Evolutionary conservation across 2,329 filamentous ascomycete genomes (phyloP).

Genomic region (Calonectria multiphialidica): DNA sequence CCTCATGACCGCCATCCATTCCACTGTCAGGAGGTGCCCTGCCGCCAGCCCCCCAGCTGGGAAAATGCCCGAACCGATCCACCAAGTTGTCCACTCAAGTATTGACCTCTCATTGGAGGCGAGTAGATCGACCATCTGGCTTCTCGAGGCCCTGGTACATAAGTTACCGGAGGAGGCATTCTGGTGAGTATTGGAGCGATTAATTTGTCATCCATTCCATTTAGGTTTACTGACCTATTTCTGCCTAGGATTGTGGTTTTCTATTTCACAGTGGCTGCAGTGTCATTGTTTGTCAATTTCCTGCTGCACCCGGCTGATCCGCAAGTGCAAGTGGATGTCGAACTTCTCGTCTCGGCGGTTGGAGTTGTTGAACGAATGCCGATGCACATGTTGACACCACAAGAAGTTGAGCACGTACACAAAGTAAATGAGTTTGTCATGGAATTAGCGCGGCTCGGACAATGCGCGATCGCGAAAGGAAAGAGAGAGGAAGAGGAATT

Average conservation of each 20-base stretch:
- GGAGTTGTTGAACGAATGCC: slow-evolving; percentile 56
- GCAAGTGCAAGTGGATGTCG: slow-evolving; percentile 57
- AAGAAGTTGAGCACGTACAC: slow-evolving; percentile 54
- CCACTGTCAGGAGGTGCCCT: slow-evolving; percentile 62
- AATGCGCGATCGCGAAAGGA: slow-evolving; percentile 54
- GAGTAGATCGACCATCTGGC: slow-evolving; percentile 62
- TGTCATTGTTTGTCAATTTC: slow-evolving; percentile 66
- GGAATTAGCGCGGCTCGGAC: slow-evolving; percentile 56
- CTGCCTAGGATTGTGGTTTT: slow-evolving; percentile 61
- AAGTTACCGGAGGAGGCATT: slow-evolving; percentile 58
- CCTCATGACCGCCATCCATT: slow-evolving; percentile 65
- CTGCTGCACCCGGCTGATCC: slow-evolving; percentile 59
- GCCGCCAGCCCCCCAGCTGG: not conserved
- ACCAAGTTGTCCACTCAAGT: slow-evolving; percentile 62
- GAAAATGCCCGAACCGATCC: slow-evolving; percentile 48
- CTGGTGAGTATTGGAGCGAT: slow-evolving; percentile 51
- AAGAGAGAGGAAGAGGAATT: not conserved
- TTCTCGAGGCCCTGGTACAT: slow-evolving; percentile 55
- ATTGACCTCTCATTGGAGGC: slow-evolving; percentile 65
- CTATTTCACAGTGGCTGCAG: slow-evolving; percentile 65
- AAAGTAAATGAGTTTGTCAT: slow-evolving; percentile 56
- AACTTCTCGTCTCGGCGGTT: slow-evolving; percentile 55
- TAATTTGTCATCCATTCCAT: not conserved
- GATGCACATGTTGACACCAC: slow-evolving; percentile 34
- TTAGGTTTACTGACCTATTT: not conserved